phyloP scores from a whole-genome alignment of 129 eudicot species.

The Artemisia argyi region DNA sequence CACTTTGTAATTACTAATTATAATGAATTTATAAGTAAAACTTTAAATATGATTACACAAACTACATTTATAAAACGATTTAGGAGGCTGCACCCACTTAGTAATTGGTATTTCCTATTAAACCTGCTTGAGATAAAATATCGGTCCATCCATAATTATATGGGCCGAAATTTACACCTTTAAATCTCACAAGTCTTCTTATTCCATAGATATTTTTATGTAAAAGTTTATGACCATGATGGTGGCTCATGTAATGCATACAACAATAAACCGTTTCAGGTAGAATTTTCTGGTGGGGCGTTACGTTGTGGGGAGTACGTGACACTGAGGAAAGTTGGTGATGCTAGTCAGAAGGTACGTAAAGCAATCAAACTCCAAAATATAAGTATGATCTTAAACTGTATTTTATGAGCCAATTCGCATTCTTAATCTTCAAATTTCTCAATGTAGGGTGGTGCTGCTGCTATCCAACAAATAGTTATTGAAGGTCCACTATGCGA shows the following conservation, averaged over 20 bases:
- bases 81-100: not conserved
- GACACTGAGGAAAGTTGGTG: slow-evolving; percentile 91
- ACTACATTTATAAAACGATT: too few relatives aligned
- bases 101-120: not conserved
- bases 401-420: not conserved
- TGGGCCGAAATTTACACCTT: not conserved
- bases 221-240: not conserved
- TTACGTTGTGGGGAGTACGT: slow-evolving; percentile 94
- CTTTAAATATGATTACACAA: not conserved
- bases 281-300: slow-evolving; percentile 96
- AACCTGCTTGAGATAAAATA: not conserved
- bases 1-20: not conserved
- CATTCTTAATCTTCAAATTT: slow-evolving; percentile 1
- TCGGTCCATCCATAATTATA: not conserved
- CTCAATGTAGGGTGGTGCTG: slow-evolving; percentile 75
- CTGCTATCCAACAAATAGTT: slow-evolving; percentile 77
- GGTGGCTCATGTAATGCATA: slow-evolving; percentile 4
- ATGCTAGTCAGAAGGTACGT: slow-evolving; percentile 85
- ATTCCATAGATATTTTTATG: not conserved
- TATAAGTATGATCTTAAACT: not conserved
- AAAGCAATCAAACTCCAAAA: not conserved
- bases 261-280: slow-evolving; percentile 45
- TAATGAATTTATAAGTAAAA: not conserved
- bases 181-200: not conserved
- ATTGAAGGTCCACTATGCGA: slow-evolving; percentile 94